These are phyloP conservation scores for Botrytis sinoallii DNA, from an alignment of 2,329 filamentous ascomycete genomes.

Conservation along the genomic window DNA sequence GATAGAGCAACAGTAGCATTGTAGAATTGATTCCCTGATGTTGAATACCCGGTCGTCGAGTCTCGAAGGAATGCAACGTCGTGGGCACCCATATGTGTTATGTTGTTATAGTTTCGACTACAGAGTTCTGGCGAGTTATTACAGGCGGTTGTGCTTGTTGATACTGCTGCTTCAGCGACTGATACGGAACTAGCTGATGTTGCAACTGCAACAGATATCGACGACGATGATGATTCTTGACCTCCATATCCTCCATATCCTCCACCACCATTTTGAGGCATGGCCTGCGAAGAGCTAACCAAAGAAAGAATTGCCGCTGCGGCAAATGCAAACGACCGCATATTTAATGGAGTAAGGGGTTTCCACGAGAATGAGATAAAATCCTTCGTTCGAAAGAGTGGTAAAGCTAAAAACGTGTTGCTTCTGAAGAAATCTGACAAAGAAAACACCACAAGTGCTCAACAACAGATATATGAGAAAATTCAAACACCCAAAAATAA, in stretches of 20 bases:
- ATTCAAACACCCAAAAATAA: background rate
- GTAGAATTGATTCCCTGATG: constrained; percentile 54
- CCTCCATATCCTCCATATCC: background rate
- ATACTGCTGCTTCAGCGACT: constrained; percentile 25
- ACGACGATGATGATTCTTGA: constrained; percentile 8
- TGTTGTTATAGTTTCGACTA: constrained; percentile 65
- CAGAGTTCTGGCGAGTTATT: constrained; percentile 80
- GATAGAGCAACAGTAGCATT: constrained; percentile 56
- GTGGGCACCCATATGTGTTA: constrained; percentile 72
- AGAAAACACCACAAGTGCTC: background rate
- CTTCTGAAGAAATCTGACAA: background rate
- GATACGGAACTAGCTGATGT: constrained; percentile 18
- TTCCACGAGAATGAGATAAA: background rate
- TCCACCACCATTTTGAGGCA: constrained; percentile 25
- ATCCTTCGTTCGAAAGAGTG: background rate
- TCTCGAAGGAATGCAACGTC: constrained; percentile 62
- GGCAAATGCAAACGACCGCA: constrained; percentile 27
- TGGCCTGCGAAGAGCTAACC: constrained; percentile 24
- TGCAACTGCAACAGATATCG: constrained; percentile 7
- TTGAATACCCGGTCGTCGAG: constrained; percentile 43
- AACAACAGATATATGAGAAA: background rate
- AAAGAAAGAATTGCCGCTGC: constrained; percentile 31
- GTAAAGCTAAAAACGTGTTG: background rate
- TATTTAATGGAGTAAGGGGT: constrained; percentile 10
- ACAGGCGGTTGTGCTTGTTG: constrained; percentile 47